Evolutionary conservation across 2,329 filamentous ascomycete genomes (phyloP), one percentile per base, ranked within the genome.

Genomic region (Lasiodiplodia gonubiensis): DNA sequence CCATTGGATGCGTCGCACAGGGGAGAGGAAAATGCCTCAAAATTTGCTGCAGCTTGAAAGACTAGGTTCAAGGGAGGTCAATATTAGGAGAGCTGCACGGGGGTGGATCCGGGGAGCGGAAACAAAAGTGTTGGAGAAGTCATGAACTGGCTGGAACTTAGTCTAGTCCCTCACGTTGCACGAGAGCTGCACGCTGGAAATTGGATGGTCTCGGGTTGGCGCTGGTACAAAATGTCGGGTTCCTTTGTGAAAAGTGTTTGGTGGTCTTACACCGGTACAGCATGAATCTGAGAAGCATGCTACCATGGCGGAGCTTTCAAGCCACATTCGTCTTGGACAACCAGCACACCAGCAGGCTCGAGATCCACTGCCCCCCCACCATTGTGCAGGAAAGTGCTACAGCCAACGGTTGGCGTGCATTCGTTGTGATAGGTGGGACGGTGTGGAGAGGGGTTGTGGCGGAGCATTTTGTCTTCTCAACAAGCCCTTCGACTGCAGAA

Each of bases 21-120:
- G 27, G 53, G 21, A 59, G 25, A 30, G 46, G n/a, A 63, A 63
- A 63, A 63, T 63, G 46, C 59, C 59, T 63, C 59, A 63, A 27
- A 27, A 49, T 37, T 35, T 51, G 42, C 30, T 37, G 59, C 59
- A 51, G 16, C n/a, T 48, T n/a, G 25, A 23, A 42, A 49, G 27
- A 51, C 35, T 51, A 27, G 30, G 25, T n/a, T 30, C 27, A 14
- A 14, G 37, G 14, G 18, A 35, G 21, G 6, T 37, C 11, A 33
- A 12, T n/a, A 30, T 21, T 11, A 21, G 18, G 42, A 42, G 23
- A 35, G 39, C 18, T 21, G 57, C 35, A 37, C 23, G 30, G 27
- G 53, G 30, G 23, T 27, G 10, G 37, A 52, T 27, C 59, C 8
- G 27, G 59, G 18, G 37, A 25, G 14, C 30, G 55, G 21, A 48